Conservation (phyloP, 2,329 filamentous ascomycete species). For the Beauveria medogensis region DNA sequence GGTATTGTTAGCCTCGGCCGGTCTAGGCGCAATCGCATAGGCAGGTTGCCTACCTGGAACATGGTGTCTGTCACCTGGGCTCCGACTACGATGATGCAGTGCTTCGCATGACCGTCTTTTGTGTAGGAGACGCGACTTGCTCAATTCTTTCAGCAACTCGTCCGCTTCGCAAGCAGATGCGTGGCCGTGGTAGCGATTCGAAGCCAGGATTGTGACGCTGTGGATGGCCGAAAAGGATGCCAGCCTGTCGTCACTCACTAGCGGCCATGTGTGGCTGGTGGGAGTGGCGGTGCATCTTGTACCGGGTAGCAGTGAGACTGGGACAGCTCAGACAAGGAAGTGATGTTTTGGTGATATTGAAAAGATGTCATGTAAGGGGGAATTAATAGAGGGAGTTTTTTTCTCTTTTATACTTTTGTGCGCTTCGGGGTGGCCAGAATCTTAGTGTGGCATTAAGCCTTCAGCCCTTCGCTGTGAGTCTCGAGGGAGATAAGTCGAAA, state of each 20-base stretch:
- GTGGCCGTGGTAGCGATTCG: neutral
- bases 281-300: slow-evolving; percentile 1
- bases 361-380: neutral
- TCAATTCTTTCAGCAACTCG: neutral
- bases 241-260: slow-evolving; percentile 1
- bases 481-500: no score
- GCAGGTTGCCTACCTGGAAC: neutral
- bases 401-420: neutral
- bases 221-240: neutral
- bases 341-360: neutral
- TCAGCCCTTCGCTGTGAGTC: no score
- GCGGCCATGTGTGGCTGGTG: slow-evolving; percentile 2
- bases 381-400: neutral
- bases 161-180: neutral
- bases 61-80: slow-evolving; percentile 5
- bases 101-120: neutral
- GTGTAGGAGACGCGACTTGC: no score
- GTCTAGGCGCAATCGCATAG: neutral
- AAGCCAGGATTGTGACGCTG: neutral
- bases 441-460: no score
- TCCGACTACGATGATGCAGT: neutral
- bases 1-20: slow-evolving; percentile 10
- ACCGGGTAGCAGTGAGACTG: neutral
- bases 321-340: no score
- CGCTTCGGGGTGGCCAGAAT: no score